Evolutionary conservation across 805 yeast species (phyloP), one percentile per base, ranked within the genome.

Genomic region (Kuraishia ogatae): DNA sequence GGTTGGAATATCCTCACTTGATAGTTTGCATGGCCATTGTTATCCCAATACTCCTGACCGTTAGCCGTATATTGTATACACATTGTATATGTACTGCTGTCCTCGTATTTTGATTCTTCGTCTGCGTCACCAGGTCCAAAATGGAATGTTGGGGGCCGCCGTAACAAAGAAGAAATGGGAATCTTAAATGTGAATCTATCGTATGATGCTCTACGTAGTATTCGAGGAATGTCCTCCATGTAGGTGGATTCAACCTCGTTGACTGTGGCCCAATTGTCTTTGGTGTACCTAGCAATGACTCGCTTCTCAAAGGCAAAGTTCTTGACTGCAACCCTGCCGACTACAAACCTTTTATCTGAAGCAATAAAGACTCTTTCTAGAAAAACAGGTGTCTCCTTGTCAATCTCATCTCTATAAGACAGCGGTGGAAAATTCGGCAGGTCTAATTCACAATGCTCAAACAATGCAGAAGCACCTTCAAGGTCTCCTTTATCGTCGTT

Each of bases 321-420:
- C 62, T 82, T 80, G 26, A 88, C 97, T 2, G 93, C 88, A 50
- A 92, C 74, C 54, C 83, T 84, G 1, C 97, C 97, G 53, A 81
- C 66, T 17, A 92, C 70, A 55, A 72, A 74, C 56, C 77, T 76
- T 60, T 80, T 79, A 59, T 85, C 89, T 8, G 77, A 69, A 43
- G 84, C 76, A 26, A 89, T 71, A 60, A 81, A 80, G 3, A 85
- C 67, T 52, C 82, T 72, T 60, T 90, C 96, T 55, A 89, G 70
- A 61, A 83, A 87, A 0, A 89, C 86, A 1, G 72, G 68, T 8
- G 71, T 66, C 15, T 66, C 67, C 15, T 64, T 64, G 57, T 80
- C 75, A 39, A 75, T 73, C 29, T 71, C 70, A 57, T 78, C 77
- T 52, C 64, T 58, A 61, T 80, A 79, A 26, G 78, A 74, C 20